Conservation (phyloP, 805 yeast species). For the Jamesozyma lodderae region DNA sequence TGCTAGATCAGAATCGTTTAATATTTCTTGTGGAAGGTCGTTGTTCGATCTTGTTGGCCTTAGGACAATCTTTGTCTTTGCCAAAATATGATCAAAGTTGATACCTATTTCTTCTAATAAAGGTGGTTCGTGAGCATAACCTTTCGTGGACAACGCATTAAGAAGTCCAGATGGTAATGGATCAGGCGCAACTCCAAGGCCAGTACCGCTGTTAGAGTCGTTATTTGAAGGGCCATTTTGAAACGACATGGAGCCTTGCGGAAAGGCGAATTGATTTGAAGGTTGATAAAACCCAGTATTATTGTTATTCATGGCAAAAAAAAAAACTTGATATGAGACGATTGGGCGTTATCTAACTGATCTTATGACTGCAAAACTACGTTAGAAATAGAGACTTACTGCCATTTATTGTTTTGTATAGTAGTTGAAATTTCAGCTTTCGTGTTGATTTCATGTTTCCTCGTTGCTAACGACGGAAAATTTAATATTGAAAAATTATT, state of each 20-base stretch:
- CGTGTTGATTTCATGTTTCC: too few relatives aligned
- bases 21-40: conserved; percentile 57
- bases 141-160: conserved; percentile 88
- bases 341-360: too few relatives aligned
- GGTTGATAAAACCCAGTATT: conserved; percentile 14
- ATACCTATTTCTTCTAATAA: conserved; percentile 87
- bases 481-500: too few relatives aligned
- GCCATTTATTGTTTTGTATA: too few relatives aligned
- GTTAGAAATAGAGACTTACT: too few relatives aligned
- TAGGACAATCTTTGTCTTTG: conserved; percentile 78
- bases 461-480: too few relatives aligned
- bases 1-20: conserved; percentile 87
- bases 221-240: not conserved
- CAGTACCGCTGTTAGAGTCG: not conserved
- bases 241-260: conserved; percentile 34
- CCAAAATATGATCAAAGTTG: conserved; percentile 77
- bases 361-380: too few relatives aligned
- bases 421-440: too few relatives aligned
- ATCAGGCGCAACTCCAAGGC: conserved; percentile 20
- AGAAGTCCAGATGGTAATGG: conserved; percentile 64
- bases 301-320: not conserved
- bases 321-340: too few relatives aligned
- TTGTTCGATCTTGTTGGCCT: conserved; percentile 52
- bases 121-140: conserved; percentile 94
- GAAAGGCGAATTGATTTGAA: conserved; percentile 22